Percentiles rank a stretch among this genome's conserved stretches.
Conservation (phyloP, 140 eudicot genomes). For the Cichorium intybus region DNA sequence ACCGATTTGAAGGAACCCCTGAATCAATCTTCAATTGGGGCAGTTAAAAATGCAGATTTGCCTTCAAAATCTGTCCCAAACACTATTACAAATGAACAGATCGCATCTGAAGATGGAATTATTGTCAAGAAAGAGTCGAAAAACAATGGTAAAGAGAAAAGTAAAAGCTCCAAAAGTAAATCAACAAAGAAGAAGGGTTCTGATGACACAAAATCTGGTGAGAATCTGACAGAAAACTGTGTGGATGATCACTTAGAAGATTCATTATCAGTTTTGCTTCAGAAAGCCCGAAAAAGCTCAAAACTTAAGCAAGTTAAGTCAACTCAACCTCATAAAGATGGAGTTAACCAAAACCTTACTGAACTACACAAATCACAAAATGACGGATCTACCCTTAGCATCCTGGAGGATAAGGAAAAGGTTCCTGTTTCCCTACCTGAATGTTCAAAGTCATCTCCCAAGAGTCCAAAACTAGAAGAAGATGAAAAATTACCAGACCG, state of each 20-base stretch:
- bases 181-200: constrained; percentile 21
- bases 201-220: constrained; percentile 18
- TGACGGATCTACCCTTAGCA: constrained; percentile 9
- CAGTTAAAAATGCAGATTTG: constrained; percentile 29
- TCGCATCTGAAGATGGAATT: constrained; percentile 26
- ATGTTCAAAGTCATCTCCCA: constrained; percentile 10
- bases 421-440: constrained; percentile 18
- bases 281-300: constrained; percentile 42
- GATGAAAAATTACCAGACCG: constrained; percentile 20
- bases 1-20: constrained; percentile 20
- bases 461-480: constrained; percentile 12
- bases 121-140: constrained; percentile 23
- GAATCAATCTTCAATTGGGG: constrained; percentile 26
- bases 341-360: constrained; percentile 9
- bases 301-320: constrained; percentile 38
- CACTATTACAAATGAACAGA: constrained; percentile 13
- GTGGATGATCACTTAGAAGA: constrained; percentile 52
- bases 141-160: constrained; percentile 23
- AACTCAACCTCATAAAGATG: constrained; percentile 31
- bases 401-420: constrained; percentile 19
- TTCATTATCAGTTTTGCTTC: constrained; percentile 53
- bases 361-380: constrained; percentile 14
- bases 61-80: constrained; percentile 14
- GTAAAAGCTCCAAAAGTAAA: constrained; percentile 33
- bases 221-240: constrained; percentile 15